Conservation (phyloP, 768 basidiomycete genomes). For the Panaeolus cyanescens region DNA sequence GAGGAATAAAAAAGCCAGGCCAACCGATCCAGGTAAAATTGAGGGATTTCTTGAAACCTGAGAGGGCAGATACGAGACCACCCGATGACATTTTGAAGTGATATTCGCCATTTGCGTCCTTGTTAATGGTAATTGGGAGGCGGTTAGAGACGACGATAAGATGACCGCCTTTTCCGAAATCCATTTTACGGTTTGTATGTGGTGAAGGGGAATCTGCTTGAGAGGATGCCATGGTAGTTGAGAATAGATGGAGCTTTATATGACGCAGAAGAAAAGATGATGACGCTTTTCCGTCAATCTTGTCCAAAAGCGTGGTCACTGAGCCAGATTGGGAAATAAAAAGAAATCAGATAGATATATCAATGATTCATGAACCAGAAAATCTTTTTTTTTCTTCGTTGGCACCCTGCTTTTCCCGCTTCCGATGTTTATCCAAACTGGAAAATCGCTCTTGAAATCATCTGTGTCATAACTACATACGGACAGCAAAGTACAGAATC, state of each 20-base stretch:
- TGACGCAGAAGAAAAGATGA: constrained; percentile 12
- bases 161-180: constrained; percentile 54
- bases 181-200: constrained; percentile 33
- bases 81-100: constrained; percentile 99
- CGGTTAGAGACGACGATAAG: constrained; percentile 97
- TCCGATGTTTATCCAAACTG: constrained; percentile 13
- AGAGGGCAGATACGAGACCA: constrained; percentile 94
- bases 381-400: neutral
- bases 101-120: constrained; percentile 90
- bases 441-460: constrained; percentile 3
- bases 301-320: constrained; percentile 24
- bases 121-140: constrained; percentile 93
- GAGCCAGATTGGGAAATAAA: constrained; percentile 36
- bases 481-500: neutral
- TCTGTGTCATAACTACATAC: constrained; percentile 4
- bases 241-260: constrained; percentile 23
- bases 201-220: constrained; percentile 25
- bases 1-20: constrained; percentile 93
- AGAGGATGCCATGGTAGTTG: constrained; percentile 26
- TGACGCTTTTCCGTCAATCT: constrained; percentile 18
- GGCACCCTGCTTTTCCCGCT: constrained; percentile 16
- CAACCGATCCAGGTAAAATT: constrained; percentile 98
- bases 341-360: constrained; percentile 2
- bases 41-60: constrained; percentile 97
- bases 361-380: neutral